These are phyloP conservation scores for Trematosphaeria pertusa DNA, from an alignment of 2,329 filamentous ascomycete species.

Conservation along the genomic window DNA sequence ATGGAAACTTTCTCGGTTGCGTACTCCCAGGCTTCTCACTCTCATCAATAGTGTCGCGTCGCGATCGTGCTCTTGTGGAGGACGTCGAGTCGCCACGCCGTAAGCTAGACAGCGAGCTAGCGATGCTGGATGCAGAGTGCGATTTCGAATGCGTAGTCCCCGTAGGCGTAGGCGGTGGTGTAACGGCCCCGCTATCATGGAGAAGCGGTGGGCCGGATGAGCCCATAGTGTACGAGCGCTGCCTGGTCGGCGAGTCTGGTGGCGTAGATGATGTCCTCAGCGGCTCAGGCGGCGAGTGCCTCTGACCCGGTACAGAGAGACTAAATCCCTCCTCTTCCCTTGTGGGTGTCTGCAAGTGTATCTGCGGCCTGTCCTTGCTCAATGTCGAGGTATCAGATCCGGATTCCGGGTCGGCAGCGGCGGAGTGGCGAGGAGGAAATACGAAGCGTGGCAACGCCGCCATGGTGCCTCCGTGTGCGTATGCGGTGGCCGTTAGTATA, in stretches of 20 bases:
- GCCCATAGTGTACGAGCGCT: slow-evolving; percentile 25
- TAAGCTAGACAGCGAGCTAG: slow-evolving; percentile 22
- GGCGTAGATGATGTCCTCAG: slow-evolving; percentile 29
- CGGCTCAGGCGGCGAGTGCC: slow-evolving; percentile 7
- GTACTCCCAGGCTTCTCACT: slow-evolving; percentile 26
- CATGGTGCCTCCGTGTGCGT: slow-evolving; percentile 8
- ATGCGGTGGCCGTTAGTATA: no score
- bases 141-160: slow-evolving; percentile 25
- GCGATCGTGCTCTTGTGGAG: no score
- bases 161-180: slow-evolving; percentile 41
- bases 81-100: no score
- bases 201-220: slow-evolving; percentile 13
- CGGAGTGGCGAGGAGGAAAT: slow-evolving; percentile 10
- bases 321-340: slow-evolving; percentile 12
- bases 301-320: slow-evolving; percentile 12
- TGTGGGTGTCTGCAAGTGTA: slow-evolving; percentile 17
- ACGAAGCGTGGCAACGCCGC: slow-evolving; percentile 7
- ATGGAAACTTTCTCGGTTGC: slow-evolving; percentile 31
- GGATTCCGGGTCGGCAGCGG: slow-evolving; percentile 6
- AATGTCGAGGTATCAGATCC: neutral
- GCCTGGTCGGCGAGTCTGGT: slow-evolving; percentile 33
- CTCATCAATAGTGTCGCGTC: neutral
- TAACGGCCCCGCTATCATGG: slow-evolving; percentile 28
- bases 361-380: slow-evolving; percentile 17
- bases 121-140: slow-evolving; percentile 26